Evolutionary conservation across 2,329 filamentous ascomycete genomes (phyloP), one percentile per base, ranked within the genome.

Genomic region (Rhinocladiella similis): DNA sequence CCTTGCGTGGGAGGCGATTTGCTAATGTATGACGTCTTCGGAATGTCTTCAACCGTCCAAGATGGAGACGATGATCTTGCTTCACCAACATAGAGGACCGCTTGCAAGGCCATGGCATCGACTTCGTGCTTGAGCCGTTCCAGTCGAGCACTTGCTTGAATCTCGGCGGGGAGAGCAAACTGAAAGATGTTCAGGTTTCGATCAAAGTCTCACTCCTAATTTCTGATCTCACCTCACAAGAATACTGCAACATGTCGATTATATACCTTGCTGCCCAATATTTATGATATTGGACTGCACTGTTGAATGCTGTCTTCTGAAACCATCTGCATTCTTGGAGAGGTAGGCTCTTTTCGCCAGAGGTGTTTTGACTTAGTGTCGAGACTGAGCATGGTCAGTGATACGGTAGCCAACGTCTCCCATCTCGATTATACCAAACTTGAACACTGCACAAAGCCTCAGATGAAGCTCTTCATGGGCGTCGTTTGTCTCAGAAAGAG

Each of bases 401-500:
- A 18, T 13, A 45, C 19, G 2, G 16, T 38, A 20, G 41, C 42
- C 27, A 35, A 7, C 19, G 10, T 33, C 27, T n/a, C 13, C 13
- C 10, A 20, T 14, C 4, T 27, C 4, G 13, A 12, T 16, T 20
- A 4, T 48, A 56, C 54, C 60, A 19, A 54, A 38, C 33, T 57
- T 62, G 53, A 63, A 58, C 14, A 63, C 50, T 13, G 43, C 53
- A 47, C 62, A 64, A 16, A 65, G 35, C 43, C 59, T 59, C 16
- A 39, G 52, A 36, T 61, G 18, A 12, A 59, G 47, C 45, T 64
- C 63, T 9, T 61, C 50, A 9, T 47, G 14, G 49, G 69, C 49
- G 10, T 64, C 59, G 7, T 13, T 33, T 14, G 70, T 65, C 6
- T 70, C 67, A 9, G 72, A 65, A 12, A 81, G 58, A 52, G 80